These are phyloP conservation scores for Nigrospora sphaerica DNA, from an alignment of 2,329 filamentous ascomycete genomes.

Conservation along the genomic window DNA sequence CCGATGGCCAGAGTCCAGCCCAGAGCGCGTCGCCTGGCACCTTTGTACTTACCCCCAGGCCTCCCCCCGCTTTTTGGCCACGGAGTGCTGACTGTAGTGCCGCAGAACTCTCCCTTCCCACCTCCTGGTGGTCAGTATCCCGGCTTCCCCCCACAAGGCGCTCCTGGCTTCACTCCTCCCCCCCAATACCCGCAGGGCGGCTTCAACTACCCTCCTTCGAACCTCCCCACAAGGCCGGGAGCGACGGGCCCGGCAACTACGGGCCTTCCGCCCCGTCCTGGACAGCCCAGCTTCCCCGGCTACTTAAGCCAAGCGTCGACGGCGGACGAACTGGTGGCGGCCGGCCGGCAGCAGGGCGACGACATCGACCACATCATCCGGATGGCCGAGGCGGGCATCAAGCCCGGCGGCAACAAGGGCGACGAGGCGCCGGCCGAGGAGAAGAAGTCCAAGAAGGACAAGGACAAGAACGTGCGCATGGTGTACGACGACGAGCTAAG, in stretches of 20 bases:
- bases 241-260: conserved; percentile 29
- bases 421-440: conserved; percentile 40
- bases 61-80: too few species aligned
- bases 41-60: conserved; percentile 45
- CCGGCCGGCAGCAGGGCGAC: conserved; percentile 40
- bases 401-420: conserved; percentile 32
- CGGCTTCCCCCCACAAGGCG: conserved; percentile 29
- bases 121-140: conserved; percentile 31
- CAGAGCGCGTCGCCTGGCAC: conserved; percentile 43
- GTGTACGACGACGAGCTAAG: conserved; percentile 77
- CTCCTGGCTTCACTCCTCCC: conserved; percentile 25
- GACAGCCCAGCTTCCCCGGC: conserved; percentile 23
- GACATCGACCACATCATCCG: conserved; percentile 61
- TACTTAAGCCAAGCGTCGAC: conserved; percentile 30
- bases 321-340: conserved; percentile 39
- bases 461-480: conserved; percentile 62
- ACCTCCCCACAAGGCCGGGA: conserved; percentile 39
- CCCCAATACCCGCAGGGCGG: conserved; percentile 26
- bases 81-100: too few species aligned
- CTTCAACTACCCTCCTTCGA: conserved; percentile 28
- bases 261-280: conserved; percentile 37
- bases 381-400: conserved; percentile 56
- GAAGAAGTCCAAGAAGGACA: conserved; percentile 62
- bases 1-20: conserved; percentile 40
- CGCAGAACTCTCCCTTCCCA: conserved; percentile 33